Evolutionary conservation across 768 basidiomycete genomes (phyloP), one percentile per base, ranked within the genome.

Genomic region (Auriscalpium vulgare): DNA sequence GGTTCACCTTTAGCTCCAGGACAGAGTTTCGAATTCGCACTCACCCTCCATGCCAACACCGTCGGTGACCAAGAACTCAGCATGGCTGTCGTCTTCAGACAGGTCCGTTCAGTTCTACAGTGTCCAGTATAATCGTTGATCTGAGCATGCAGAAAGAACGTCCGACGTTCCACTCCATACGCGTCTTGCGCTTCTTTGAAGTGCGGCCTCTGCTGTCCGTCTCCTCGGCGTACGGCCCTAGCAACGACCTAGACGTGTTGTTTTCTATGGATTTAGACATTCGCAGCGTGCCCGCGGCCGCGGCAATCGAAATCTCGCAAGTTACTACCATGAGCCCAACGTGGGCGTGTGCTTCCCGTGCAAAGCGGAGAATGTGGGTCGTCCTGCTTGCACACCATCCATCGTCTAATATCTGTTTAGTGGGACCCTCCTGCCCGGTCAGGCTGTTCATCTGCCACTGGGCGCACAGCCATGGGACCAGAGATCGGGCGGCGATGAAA

Each of bases 71-170:
- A 77, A 38, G 78, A 82, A 47, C 71, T 92, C 10, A 75, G 72
- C 53, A 61, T 89, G 8, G 68, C 93, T 13, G 79, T 92, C 66
- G 76, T 83, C 0, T 90, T 82, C 70, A 78, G 85, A 62, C 79
- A 84, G 70, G 85, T 83, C 63, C 59, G 68, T 62, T 10, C 36
- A 6, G 6, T 37, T 19, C 6, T 45, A 60, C 16, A 34, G 45
- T 37, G 16, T n/a, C 17, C 4, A 8, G 19, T 38, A 37, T 34
- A 46, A 11, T 10, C 10, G 17, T 53, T 47, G 17, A 49, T 17
- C 9, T 35, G 8, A 9, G 8, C 13, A 29, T 35, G 13, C 51
- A 89, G 86, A 63, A 68, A 40, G 73, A 75, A 29, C 70, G 74
- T 5, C 65, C 71, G 8, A 62, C 73, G n/a, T 89, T 88, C 67